Evolutionary conservation across 2,329 filamentous ascomycete genomes (phyloP).

Genomic region (Ascochyta clinopodiicola): DNA sequence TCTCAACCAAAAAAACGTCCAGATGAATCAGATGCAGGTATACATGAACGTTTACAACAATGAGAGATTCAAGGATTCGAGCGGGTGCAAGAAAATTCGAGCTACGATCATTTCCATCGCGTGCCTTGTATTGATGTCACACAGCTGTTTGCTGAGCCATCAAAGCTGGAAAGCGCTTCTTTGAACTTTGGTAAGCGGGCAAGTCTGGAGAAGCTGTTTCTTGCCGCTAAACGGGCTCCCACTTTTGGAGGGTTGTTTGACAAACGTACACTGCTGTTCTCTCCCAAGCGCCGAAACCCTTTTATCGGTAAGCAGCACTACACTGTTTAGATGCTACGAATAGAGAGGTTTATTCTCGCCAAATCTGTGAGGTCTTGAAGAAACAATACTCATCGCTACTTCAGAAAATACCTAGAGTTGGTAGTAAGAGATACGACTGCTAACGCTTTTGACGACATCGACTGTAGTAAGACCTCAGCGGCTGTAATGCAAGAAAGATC

Average conservation of each 20-base stretch:
- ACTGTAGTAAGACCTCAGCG: slow-evolving; percentile 53
- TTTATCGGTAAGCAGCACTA: not conserved
- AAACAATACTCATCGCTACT: slow-evolving; percentile 58
- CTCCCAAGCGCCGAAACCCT: slow-evolving; percentile 40
- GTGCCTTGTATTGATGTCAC: not conserved
- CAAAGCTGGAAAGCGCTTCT: slow-evolving; percentile 55
- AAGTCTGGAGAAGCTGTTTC: slow-evolving; percentile 57
- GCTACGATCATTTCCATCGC: not conserved
- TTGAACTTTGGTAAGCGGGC: slow-evolving; percentile 51
- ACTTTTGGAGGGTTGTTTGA: slow-evolving; percentile 63
- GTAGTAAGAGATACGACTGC: slow-evolving; percentile 61
- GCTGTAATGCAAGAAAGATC: slow-evolving; percentile 22
- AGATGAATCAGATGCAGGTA: not conserved
- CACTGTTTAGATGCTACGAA: slow-evolving; percentile 24
- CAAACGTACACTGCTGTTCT: slow-evolving; percentile 63
- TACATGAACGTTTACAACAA: no score
- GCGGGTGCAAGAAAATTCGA: not conserved
- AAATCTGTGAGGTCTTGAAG: slow-evolving; percentile 62
- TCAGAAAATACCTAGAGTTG: slow-evolving; percentile 60
- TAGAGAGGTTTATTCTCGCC: slow-evolving; percentile 61
- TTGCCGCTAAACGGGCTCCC: slow-evolving; percentile 68
- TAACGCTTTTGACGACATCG: slow-evolving; percentile 57
- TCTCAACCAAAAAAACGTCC: not conserved
- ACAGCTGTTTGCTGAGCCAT: slow-evolving; percentile 23
- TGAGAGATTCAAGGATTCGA: not conserved